A percentile compares a stretch with the other conserved stretches of the same genome.
phyloP scores from a whole-genome alignment of 176 grass and related monocot species.

The Luzula sylvatica region DNA sequence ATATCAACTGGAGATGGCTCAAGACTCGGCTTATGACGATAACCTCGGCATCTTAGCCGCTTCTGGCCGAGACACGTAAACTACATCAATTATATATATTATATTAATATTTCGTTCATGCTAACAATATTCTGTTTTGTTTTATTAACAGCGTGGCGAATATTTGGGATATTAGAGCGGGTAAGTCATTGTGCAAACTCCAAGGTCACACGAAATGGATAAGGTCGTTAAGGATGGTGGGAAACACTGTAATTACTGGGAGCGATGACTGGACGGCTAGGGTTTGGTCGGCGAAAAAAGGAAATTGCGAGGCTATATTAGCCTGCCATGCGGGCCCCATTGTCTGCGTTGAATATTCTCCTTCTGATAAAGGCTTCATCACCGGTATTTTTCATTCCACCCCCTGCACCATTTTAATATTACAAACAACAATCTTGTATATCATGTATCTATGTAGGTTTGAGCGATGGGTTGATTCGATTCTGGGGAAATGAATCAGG shows the following conservation, averaged over 20 bases:
- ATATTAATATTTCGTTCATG: conserved; percentile 13
- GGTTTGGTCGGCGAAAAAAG: conserved; percentile 78
- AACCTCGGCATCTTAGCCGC: conserved; percentile 84
- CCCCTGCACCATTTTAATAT: neutral
- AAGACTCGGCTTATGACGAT: conserved; percentile 97
- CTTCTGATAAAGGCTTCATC: conserved; percentile 94
- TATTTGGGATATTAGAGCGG: conserved; percentile 96
- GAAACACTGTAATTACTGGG: conserved; percentile 88
- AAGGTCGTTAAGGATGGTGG: conserved; percentile 88
- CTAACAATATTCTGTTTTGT: conserved; percentile 8
- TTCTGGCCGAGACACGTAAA: conserved; percentile 94
- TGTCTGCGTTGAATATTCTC: conserved; percentile 80
- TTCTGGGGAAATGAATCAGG: conserved; percentile 99
- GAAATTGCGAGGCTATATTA: conserved; percentile 88
- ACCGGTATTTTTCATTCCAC: conserved; percentile 49
- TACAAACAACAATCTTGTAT: neutral
- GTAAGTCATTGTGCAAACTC: conserved; percentile 88
- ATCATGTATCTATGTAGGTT: conserved; percentile 37
- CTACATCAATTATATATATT: conserved; percentile 6
- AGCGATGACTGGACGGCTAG: conserved; percentile 99
- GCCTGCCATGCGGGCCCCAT: conserved; percentile 96
- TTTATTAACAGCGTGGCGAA: conserved; percentile 52
- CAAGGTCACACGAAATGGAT: conserved; percentile 99
- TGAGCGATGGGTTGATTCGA: conserved; percentile 79
- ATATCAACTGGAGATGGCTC: too few relatives aligned